Evolutionary conservation across 1,284 basidiomycete species (phyloP).

Genomic region (Trichosporon faecale): DNA sequence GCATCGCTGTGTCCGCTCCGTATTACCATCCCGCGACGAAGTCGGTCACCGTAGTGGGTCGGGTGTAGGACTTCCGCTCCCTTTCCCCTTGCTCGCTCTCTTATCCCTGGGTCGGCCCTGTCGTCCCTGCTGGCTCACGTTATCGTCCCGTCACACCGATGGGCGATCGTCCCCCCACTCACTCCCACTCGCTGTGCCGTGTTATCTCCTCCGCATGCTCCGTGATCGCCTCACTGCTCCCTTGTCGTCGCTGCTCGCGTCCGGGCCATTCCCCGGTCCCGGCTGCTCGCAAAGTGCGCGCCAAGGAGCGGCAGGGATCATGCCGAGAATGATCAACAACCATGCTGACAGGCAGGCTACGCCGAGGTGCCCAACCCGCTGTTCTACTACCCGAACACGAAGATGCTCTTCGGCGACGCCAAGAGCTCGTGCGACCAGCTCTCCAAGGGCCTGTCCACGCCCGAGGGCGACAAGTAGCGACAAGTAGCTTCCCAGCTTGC

Average conservation of each 20-base stretch:
- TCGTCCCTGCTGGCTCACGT: not conserved
- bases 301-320: not conserved
- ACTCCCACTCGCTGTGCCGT: not conserved
- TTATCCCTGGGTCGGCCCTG: not conserved
- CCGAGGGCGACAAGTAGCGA: constrained; percentile 22
- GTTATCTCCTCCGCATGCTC: not conserved
- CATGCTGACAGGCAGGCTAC: constrained; percentile 24
- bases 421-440: constrained; percentile 73
- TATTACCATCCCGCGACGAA: too few relatives aligned
- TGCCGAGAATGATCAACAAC: not conserved
- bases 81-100: not conserved
- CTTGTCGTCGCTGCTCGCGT: not conserved
- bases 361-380: constrained; percentile 83
- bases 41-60: not conserved
- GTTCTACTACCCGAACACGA: constrained; percentile 81
- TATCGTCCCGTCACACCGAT: not conserved
- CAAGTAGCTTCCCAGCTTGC: not conserved
- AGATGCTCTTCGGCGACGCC: constrained; percentile 84
- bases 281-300: not conserved
- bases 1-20: not conserved
- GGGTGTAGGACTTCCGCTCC: not conserved
- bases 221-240: too few relatives aligned
- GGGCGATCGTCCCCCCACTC: not conserved
- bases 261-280: not conserved
- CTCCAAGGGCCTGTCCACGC: constrained; percentile 33